phyloP scores from a whole-genome alignment of 83 land plant genomes.

The Picea abies region DNA sequence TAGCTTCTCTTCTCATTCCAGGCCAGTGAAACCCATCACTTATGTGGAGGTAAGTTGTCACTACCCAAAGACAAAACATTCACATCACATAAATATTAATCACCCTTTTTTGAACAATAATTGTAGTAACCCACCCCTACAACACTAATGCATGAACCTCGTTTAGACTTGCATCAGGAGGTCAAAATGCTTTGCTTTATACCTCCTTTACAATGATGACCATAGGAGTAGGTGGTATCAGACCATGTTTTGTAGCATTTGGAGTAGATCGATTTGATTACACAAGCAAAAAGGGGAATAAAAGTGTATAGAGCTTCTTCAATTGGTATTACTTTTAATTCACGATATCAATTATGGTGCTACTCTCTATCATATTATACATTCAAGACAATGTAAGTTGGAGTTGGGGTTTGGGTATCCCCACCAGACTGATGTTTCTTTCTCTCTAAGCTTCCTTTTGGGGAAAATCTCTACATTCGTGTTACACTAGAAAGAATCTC shows the following conservation, averaged over 20 bases:
- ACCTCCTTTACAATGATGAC: slow-evolving; percentile 43
- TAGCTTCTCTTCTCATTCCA: slow-evolving; percentile 38
- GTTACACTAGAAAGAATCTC: too few relatives aligned
- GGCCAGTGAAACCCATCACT: slow-evolving; percentile 44
- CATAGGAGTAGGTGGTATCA: slow-evolving; percentile 39
- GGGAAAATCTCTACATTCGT: slow-evolving; percentile 25
- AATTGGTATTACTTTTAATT: slow-evolving; percentile 34
- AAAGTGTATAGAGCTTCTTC: neutral
- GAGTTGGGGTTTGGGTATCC: slow-evolving; percentile 48
- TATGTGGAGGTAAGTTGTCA: slow-evolving; percentile 15
- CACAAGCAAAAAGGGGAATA: slow-evolving; percentile 22
- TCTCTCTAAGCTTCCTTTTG: slow-evolving; percentile 23
- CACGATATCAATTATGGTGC: slow-evolving; percentile 23
- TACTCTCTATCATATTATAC: neutral
- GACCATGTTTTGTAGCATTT: slow-evolving; percentile 47
- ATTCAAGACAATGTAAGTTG: slow-evolving; percentile 54
- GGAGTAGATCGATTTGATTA: too few relatives aligned
- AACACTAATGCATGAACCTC: neutral
- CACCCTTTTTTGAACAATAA: neutral
- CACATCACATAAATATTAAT: neutral
- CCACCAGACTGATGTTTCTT: slow-evolving; percentile 25
- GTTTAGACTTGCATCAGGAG: neutral
- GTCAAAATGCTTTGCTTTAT: slow-evolving; percentile 29
- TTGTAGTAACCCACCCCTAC: slow-evolving; percentile 10
- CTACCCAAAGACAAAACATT: neutral